Base-by-base conservation (phyloP, 192 early-diverging fungal species). In the Borealophlyctis nickersoniae region DNA sequence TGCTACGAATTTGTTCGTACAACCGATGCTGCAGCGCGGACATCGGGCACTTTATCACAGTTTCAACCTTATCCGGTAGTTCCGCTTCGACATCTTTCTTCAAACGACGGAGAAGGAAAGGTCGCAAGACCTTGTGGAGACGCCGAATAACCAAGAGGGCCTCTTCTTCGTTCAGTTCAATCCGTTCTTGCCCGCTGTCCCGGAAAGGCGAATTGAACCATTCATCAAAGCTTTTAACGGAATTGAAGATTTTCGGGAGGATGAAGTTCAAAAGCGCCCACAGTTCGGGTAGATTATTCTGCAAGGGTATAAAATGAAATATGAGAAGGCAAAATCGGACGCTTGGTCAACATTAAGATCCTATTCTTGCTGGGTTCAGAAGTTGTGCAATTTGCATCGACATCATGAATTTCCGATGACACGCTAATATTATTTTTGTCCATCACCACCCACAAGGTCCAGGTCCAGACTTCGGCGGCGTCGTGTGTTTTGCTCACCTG, bases 11-110 rank as follows among this genome's bases (percentile, higher is more conserved):
- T 73, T 96, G 91, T 59, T 87, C 83, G 62, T 94, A 95, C 26
- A 98, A 71, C 53, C 84, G 80, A 51, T 72, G 62, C 76, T 99
- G 97, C 39, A 99, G 73, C 5, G 92, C 79, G 4, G 91, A 94
- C 77, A 97, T 83, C 74, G 86, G 86, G 75, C 92, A 95, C 67
- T 92, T 92, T 71, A 99, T 81, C 34, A 99, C 90, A 31, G 81
- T 83, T 81, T 99, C 97, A 4, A 95, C 85, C 81, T 99, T 99
- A 70, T 98, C 97, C 28, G 94, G 94, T 62, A 99, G 70, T 65
- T 99, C 95, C 0, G 92, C 86, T 73, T 99, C 97, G 50, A 99
- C 97, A 78, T 99, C 95, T 79, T 94, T 94, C 74, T 99, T 99
- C 56, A 99, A 69, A 35, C 97, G 83, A 52, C 97, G 88, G 60